Percentiles rank a stretch among this genome's conserved stretches.
These are phyloP conservation scores for Metschnikowia reukaufii DNA, from an alignment of 805 yeast species.

Conservation along the genomic window DNA sequence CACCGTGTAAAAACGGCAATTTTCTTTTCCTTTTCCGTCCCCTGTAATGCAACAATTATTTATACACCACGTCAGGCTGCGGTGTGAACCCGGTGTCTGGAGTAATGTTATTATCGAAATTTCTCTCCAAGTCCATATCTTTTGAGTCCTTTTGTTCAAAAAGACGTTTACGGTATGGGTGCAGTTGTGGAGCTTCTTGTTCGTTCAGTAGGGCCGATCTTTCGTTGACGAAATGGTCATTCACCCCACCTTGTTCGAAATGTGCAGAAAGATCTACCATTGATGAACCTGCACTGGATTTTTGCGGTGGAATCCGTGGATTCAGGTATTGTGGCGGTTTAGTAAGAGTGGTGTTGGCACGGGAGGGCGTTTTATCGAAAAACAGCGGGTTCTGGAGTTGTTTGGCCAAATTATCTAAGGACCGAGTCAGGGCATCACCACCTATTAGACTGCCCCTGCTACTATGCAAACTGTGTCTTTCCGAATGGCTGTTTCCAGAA, in stretches of 20 bases:
- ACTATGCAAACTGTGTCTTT: constrained; percentile 15
- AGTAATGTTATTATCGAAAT: constrained; percentile 21
- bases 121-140: constrained; percentile 20
- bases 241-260: constrained; percentile 26
- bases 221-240: constrained; percentile 33
- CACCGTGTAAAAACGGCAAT: too few relatives aligned
- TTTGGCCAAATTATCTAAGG: constrained; percentile 41
- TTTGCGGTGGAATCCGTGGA: not conserved
- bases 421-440: constrained; percentile 11
- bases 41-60: constrained; percentile 5
- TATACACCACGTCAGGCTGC: constrained; percentile 21
- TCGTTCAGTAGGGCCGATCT: constrained; percentile 1
- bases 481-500: not conserved
- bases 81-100: constrained; percentile 16
- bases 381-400: constrained; percentile 36
- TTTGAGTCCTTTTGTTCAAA: not conserved
- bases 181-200: constrained; percentile 1
- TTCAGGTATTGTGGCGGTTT: constrained; percentile 7
- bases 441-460: constrained; percentile 10
- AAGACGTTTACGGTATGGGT: constrained; percentile 11
- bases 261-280: constrained; percentile 26
- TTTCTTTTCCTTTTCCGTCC: not conserved
- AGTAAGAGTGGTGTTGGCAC: constrained; percentile 26
- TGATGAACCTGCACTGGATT: constrained; percentile 23
- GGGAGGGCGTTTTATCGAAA: constrained; percentile 40